Evolutionary conservation across 2,329 filamentous ascomycete genomes (phyloP).

Genomic region (Tolypocladium ophioglossoides): DNA sequence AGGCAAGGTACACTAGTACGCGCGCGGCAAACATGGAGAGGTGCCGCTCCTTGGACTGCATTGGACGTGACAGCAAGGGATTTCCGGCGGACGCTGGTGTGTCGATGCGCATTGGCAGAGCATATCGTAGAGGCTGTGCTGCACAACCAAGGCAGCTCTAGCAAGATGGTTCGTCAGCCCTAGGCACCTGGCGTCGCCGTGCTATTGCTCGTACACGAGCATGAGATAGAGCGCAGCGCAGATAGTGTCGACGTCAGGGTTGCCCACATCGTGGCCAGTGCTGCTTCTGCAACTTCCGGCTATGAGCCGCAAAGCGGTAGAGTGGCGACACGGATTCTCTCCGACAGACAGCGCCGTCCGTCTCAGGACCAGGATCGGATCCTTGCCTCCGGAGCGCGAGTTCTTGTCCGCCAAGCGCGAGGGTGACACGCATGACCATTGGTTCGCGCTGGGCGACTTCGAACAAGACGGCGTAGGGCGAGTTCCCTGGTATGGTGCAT

Average conservation of each 20-base stretch:
- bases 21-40: background rate
- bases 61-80: background rate
- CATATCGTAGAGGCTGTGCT: background rate
- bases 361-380: background rate
- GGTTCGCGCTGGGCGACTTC: constrained; percentile 18
- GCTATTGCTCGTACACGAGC: constrained; percentile 26
- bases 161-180: background rate
- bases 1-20: background rate
- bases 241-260: constrained; percentile 6
- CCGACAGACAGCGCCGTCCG: background rate
- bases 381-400: constrained; percentile 11
- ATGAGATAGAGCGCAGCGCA: constrained; percentile 22
- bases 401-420: constrained; percentile 20
- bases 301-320: background rate
- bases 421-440: constrained; percentile 25
- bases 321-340: background rate
- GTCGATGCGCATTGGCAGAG: background rate
- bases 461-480: constrained; percentile 24
- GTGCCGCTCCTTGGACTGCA: background rate
- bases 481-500: constrained; percentile 25
- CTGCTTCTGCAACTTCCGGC: background rate
- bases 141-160: background rate
- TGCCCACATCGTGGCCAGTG: background rate
- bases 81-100: background rate
- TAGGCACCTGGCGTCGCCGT: constrained; percentile 18